Evolutionary conservation across 345 rosid species (phyloP).

Genomic region (Theobroma cacao): DNA sequence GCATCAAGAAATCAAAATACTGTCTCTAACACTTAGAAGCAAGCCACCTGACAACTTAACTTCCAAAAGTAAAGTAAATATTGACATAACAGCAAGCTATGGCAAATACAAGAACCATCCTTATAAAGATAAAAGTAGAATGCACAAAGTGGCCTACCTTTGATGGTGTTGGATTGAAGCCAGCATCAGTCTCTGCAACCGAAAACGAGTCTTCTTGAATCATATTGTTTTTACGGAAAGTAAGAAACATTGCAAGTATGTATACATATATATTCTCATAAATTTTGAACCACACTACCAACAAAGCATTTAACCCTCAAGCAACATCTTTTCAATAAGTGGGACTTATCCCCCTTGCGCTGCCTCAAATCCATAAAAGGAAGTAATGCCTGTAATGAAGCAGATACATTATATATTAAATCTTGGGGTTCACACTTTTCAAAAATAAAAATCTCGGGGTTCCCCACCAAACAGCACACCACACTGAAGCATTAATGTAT

Average conservation of each 20-base stretch:
- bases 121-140: not conserved
- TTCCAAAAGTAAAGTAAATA: not conserved
- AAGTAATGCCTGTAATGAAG: slow-evolving; percentile 40
- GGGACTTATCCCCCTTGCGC: slow-evolving; percentile 49
- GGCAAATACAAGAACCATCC: not conserved
- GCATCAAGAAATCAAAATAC: slow-evolving; percentile 11
- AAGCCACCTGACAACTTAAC: not conserved
- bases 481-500: not conserved
- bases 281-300: slow-evolving; percentile 41
- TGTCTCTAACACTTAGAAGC: not conserved
- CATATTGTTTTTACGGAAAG: not conserved
- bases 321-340: slow-evolving; percentile 55
- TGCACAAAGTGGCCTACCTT: slow-evolving; percentile 35
- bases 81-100: not conserved
- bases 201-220: slow-evolving; percentile 5
- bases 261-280: not conserved
- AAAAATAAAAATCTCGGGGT: no score
- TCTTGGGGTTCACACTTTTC: no score
- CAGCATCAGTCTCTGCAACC: slow-evolving; percentile 73
- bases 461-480: not conserved
- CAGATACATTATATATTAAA: not conserved
- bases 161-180: slow-evolving; percentile 66
- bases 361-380: slow-evolving; percentile 62
- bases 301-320: slow-evolving; percentile 64
- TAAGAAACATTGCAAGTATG: not conserved